Evolutionary conservation across 2,329 filamentous ascomycete genomes (phyloP).

Genomic region (Penicillium hordei): DNA sequence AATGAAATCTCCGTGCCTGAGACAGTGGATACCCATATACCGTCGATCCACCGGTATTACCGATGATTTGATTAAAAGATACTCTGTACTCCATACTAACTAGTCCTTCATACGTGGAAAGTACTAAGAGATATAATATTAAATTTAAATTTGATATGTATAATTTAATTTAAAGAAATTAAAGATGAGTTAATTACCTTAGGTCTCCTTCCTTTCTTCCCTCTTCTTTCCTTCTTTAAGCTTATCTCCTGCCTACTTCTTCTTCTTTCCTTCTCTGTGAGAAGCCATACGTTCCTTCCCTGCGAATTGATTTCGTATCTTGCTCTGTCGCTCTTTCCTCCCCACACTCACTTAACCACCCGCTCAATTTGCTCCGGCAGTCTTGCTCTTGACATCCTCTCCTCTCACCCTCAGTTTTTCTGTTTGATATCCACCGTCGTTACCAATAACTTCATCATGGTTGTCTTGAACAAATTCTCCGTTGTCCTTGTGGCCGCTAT

Average conservation of each 20-base stretch:
- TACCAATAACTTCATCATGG: slow-evolving; percentile 33
- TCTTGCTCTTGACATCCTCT: not conserved
- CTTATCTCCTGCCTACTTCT: slow-evolving; percentile 7
- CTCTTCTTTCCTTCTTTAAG: slow-evolving; percentile 19
- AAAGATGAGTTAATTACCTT: slow-evolving; percentile 2
- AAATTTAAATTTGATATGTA: not conserved
- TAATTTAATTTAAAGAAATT: slow-evolving; percentile 8
- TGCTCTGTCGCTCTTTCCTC: slow-evolving; percentile 10
- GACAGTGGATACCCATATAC: not conserved
- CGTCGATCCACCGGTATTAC: slow-evolving; percentile 8
- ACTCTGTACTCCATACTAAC: not conserved
- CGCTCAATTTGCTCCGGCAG: not conserved
- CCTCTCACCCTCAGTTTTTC: slow-evolving; percentile 11
- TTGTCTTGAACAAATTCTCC: slow-evolving; percentile 38
- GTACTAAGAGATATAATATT: not conserved
- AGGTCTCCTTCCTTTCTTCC: slow-evolving; percentile 6
- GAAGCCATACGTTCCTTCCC: slow-evolving; percentile 18
- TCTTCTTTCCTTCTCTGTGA: slow-evolving; percentile 9
- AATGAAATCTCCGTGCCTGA: slow-evolving; percentile 3
- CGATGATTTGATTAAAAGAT: not conserved
- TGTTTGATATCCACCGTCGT: slow-evolving; percentile 1
- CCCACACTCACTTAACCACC: not conserved
- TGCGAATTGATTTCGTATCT: slow-evolving; percentile 42
- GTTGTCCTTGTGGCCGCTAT: slow-evolving; percentile 38
- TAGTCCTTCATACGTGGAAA: too few species aligned